Percentiles rank a stretch among this genome's conserved stretches.
These are phyloP conservation scores for Wickerhamiella cacticola DNA, from an alignment of 805 yeast genomes.

Conservation along the genomic window DNA sequence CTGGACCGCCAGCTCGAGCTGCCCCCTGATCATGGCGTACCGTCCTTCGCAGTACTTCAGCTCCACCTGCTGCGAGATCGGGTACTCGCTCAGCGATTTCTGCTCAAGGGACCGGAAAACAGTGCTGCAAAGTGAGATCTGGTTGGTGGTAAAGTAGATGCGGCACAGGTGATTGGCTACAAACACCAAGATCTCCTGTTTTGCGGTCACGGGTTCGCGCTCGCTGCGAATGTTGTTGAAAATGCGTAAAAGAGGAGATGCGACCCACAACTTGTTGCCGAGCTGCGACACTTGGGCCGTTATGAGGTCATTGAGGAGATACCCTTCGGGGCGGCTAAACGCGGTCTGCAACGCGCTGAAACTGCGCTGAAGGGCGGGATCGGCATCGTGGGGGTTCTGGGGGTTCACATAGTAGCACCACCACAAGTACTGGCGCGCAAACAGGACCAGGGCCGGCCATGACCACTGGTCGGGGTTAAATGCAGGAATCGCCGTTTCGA, in stretches of 20 bases:
- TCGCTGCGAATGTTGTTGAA: constrained; percentile 51
- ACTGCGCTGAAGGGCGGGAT: constrained; percentile 40
- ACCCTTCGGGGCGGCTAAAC: constrained; percentile 27
- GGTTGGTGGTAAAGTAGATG: constrained; percentile 36
- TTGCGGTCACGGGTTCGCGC: constrained; percentile 23
- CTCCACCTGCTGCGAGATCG: constrained; percentile 22
- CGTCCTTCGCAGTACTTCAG: constrained; percentile 28
- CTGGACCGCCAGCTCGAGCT: constrained; percentile 14
- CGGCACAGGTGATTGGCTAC: constrained; percentile 45
- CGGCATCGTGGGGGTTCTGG: constrained; percentile 37
- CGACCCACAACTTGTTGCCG: constrained; percentile 32
- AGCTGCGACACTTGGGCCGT: constrained; percentile 13
- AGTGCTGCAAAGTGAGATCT: constrained; percentile 41
- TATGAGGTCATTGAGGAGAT: constrained; percentile 19
- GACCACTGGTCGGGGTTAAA: constrained; percentile 29
- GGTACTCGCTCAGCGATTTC: constrained; percentile 13
- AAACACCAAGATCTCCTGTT: constrained; percentile 41
- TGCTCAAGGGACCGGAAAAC: constrained; percentile 72
- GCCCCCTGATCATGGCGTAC: constrained; percentile 23
- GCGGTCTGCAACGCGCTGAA: constrained; percentile 34
- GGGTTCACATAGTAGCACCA: constrained; percentile 44
- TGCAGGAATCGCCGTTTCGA: constrained; percentile 18
- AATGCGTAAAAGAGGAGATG: constrained; percentile 43
- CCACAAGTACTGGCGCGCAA: constrained; percentile 37
- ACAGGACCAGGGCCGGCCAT: constrained; percentile 38